phyloP scores from a whole-genome alignment of 2,329 filamentous ascomycete species.

The Fusarium tricinctum region DNA sequence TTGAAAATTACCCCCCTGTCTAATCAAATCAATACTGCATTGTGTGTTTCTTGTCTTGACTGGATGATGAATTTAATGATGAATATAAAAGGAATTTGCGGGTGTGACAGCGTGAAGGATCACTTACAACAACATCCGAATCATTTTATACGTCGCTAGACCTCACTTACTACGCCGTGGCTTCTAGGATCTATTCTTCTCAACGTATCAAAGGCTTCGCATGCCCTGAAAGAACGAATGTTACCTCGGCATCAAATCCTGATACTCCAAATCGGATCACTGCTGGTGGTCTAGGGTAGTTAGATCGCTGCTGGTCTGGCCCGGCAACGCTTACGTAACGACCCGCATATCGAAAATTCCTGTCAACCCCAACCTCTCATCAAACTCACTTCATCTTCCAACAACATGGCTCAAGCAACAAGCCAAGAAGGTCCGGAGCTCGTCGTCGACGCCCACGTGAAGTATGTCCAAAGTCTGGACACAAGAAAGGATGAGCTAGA shows the following conservation, averaged over 20 bases:
- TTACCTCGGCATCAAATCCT: neutral
- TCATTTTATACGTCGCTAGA: neutral
- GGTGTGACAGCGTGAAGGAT: no score
- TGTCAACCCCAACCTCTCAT: conserved; percentile 13
- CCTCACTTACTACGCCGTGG: neutral
- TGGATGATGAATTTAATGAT: no score
- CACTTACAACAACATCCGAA: neutral
- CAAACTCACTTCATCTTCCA: conserved; percentile 21
- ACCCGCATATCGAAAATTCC: conserved; percentile 30
- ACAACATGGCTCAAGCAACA: conserved; percentile 51
- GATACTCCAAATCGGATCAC: neutral
- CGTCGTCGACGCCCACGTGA: conserved; percentile 77
- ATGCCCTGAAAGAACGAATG: neutral
- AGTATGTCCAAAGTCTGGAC: conserved; percentile 93
- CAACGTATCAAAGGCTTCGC: neutral
- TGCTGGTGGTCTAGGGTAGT: conserved; percentile 24
- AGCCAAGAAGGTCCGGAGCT: conserved; percentile 60
- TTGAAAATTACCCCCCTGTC: no score
- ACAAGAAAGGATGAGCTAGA: conserved; percentile 93
- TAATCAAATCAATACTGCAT: neutral
- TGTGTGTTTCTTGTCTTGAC: neutral
- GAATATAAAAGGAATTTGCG: no score
- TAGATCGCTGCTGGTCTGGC: conserved; percentile 4
- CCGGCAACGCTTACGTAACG: conserved; percentile 41
- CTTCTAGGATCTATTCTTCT: neutral